Evolutionary conservation across 2,329 filamentous ascomycete species (phyloP).

Genomic region (Ophiostoma novo-ulmi): DNA sequence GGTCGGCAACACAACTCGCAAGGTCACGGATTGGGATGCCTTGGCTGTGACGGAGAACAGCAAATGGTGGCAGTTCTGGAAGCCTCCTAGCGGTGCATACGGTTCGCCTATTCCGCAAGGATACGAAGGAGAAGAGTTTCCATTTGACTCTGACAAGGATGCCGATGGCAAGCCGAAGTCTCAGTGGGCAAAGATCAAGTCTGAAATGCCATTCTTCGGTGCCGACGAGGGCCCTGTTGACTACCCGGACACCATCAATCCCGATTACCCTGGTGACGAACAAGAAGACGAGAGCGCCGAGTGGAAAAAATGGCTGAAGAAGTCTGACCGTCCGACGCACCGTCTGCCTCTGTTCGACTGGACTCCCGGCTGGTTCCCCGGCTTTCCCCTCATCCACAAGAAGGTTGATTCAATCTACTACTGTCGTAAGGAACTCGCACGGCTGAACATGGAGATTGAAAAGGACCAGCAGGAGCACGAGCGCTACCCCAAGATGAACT

Average conservation of each 20-base stretch:
- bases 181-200: slow-evolving; percentile 48
- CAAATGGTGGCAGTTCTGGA: slow-evolving; percentile 61
- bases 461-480: slow-evolving; percentile 81
- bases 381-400: slow-evolving; percentile 71
- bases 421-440: slow-evolving; percentile 78
- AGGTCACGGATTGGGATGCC: slow-evolving; percentile 44
- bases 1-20: slow-evolving; percentile 50
- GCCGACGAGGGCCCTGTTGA: slow-evolving; percentile 40
- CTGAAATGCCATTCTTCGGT: slow-evolving; percentile 47
- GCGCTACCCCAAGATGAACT: slow-evolving; percentile 86
- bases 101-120: slow-evolving; percentile 58
- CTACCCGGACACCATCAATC: slow-evolving; percentile 61
- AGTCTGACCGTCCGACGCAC: slow-evolving; percentile 80
- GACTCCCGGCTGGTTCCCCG: slow-evolving; percentile 64
- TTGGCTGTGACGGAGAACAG: slow-evolving; percentile 44
- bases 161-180: slow-evolving; percentile 37
- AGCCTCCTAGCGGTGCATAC: slow-evolving; percentile 56
- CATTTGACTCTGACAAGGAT: slow-evolving; percentile 28
- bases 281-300: slow-evolving; percentile 59
- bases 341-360: slow-evolving; percentile 59
- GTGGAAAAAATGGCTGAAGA: slow-evolving; percentile 79
- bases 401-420: slow-evolving; percentile 95
- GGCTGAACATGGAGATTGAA: slow-evolving; percentile 87
- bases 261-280: slow-evolving; percentile 54
- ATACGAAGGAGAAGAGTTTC: slow-evolving; percentile 42